Conservation (phyloP, 2,329 filamentous ascomycete genomes). For the Colletotrichum horii region DNA sequence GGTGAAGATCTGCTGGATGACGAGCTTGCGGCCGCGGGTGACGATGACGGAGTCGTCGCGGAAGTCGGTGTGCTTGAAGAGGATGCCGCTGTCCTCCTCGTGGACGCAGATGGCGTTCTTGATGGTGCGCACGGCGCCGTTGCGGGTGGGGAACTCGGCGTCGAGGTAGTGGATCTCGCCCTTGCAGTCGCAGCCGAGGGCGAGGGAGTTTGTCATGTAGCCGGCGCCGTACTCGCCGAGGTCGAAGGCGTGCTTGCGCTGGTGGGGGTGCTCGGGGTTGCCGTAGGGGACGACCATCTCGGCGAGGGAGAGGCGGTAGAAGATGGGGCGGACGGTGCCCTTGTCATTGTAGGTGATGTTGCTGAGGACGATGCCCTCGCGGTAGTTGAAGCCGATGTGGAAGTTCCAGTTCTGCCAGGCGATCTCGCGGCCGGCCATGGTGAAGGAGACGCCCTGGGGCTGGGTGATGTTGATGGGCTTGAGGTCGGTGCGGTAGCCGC, state of each 20-base stretch:
- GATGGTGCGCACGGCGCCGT: conserved; percentile 78
- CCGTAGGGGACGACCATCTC: conserved; percentile 96
- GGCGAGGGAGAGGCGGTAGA: conserved; percentile 86
- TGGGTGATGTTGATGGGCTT: conserved; percentile 91
- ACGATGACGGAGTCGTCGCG: conserved; percentile 87
- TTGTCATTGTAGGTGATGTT: conserved; percentile 92
- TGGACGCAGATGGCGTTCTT: conserved; percentile 97
- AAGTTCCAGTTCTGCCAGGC: conserved; percentile 95
- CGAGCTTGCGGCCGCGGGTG: conserved; percentile 82
- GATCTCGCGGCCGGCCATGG: conserved; percentile 73
- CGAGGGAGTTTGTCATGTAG: conserved; percentile 82
- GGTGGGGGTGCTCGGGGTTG: conserved; percentile 80
- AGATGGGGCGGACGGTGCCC: conserved; percentile 75
- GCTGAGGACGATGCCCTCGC: conserved; percentile 88
- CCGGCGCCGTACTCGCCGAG: conserved; percentile 82
- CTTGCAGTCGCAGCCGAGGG: conserved; percentile 85
- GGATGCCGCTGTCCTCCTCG: conserved; percentile 88
- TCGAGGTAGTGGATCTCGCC: conserved; percentile 92
- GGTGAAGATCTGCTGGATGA: conserved; percentile 92
- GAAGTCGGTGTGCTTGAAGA: conserved; percentile 96
- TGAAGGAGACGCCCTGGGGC: conserved; percentile 88
- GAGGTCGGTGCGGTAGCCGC: conserved; percentile 78
- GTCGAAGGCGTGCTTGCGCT: conserved; percentile 80
- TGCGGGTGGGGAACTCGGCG: conserved; percentile 80
- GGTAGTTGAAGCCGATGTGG: conserved; percentile 94